Evolutionary conservation across 225 moss, liverwort and hornwort genomes (phyloP), one percentile per base, ranked within the genome.

Genomic region (Ulota crispa): DNA sequence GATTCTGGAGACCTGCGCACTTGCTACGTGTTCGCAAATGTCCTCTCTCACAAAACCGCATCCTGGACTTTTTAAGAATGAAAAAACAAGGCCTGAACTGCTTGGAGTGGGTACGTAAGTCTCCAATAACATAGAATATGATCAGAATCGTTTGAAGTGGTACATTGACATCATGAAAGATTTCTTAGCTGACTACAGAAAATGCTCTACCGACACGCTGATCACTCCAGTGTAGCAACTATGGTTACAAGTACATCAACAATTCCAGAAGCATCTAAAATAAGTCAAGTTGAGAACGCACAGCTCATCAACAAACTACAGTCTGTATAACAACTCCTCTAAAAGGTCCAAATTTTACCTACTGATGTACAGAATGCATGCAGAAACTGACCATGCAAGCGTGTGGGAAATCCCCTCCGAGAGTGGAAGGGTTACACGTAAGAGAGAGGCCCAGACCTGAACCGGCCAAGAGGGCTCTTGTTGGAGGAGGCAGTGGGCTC

Each of bases 361-460:
- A 76, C 60, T 82, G 68, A 75, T 82, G 10, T 76, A 82, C 82
- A 82, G 14, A 76, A 36, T 75, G 50, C 60, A 75, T n/a, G 73
- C 81, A 73, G 50, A 31, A 81, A 42, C 43, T 55, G 21, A 31
- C 24, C 55, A 66, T 31, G 68, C 54, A 82, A 54, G 20, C 54
- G 36, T 0, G 18, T 0, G 18, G 53, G 54, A 28, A 41, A 56
- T 34, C 27, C 66, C 64, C 36, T 68, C 4, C 9, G 10, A 43
- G 24, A 27, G 27, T 12, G 24, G 4, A 15, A 6, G 26, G 32
- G 60, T 23, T 75, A 82, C 42, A 91, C 83, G 20, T 87, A 91
- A 1, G 91, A 87, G 37, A 91, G 83, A 39, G 91, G 91, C 24
- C 91, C 91, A 32, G 91, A 91, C 43, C 91, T 72, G 79, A 91